These are phyloP conservation scores for Rhododendron henanense DNA, from an alignment of 148 eudicot species.

Conservation along the genomic window DNA sequence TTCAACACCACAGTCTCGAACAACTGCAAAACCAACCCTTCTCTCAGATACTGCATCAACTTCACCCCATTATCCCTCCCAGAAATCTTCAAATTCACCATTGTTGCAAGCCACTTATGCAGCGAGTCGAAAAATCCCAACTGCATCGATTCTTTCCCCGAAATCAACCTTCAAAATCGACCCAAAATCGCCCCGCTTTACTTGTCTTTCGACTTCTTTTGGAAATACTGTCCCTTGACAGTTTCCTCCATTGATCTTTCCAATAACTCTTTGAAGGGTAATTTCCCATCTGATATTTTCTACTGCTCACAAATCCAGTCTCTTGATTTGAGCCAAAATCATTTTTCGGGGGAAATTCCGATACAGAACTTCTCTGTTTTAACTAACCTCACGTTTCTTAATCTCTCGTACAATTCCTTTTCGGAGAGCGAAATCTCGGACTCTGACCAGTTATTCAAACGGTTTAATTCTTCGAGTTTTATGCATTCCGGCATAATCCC, in stretches of 20 bases:
- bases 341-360: conserved; percentile 31
- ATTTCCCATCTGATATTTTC: conserved; percentile 28
- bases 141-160: conserved; percentile 25
- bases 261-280: conserved; percentile 27
- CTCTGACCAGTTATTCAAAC: conserved; percentile 18
- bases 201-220: conserved; percentile 35
- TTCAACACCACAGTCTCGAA: conserved; percentile 29
- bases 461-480: conserved; percentile 32
- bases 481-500: conserved; percentile 26
- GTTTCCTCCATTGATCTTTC: conserved; percentile 28
- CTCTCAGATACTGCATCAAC: conserved; percentile 32
- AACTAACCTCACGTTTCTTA: conserved; percentile 21
- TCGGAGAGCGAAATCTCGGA: conserved; percentile 22
- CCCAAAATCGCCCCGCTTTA: conserved; percentile 29
- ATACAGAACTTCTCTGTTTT: conserved; percentile 22
- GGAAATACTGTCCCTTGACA: conserved; percentile 36
- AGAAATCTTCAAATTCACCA: conserved; percentile 30
- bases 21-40: conserved; percentile 30
- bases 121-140: conserved; percentile 26
- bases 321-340: conserved; percentile 33
- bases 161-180: conserved; percentile 22
- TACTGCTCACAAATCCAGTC: conserved; percentile 28
- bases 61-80: conserved; percentile 19
- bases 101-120: conserved; percentile 36
- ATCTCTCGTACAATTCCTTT: conserved; percentile 32